These are phyloP conservation scores for Ceriops zippeliana DNA, from an alignment of 345 rosid genomes.

Conservation along the genomic window DNA sequence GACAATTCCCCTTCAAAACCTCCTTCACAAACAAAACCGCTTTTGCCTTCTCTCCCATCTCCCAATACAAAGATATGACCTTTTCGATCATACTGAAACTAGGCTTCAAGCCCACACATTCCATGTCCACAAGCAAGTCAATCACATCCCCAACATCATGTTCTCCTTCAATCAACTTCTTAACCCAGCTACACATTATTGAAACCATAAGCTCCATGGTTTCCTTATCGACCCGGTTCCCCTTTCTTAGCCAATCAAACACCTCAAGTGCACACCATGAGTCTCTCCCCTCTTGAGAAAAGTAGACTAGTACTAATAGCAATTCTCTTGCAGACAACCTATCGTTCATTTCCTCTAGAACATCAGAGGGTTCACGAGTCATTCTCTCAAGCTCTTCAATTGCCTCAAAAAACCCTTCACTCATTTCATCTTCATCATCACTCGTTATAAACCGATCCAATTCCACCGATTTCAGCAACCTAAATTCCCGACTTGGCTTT, in stretches of 20 bases:
- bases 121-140: constrained; percentile 82
- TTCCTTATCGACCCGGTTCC: constrained; percentile 74
- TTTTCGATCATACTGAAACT: constrained; percentile 92
- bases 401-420: constrained; percentile 84
- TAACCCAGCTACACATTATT: constrained; percentile 82
- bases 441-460: constrained; percentile 61
- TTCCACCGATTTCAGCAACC: constrained; percentile 53
- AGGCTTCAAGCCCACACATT: constrained; percentile 80
- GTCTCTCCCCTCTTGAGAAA: constrained; percentile 92
- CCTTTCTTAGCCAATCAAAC: constrained; percentile 86
- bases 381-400: constrained; percentile 85
- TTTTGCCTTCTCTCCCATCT: constrained; percentile 54
- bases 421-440: constrained; percentile 64
- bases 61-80: constrained; percentile 87
- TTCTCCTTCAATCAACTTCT: constrained; percentile 65
- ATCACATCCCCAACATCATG: constrained; percentile 60
- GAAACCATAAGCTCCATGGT: constrained; percentile 95
- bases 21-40: constrained; percentile 70
- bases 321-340: constrained; percentile 67
- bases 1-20: constrained; percentile 52
- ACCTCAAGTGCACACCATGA: constrained; percentile 97
- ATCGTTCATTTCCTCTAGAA: constrained; percentile 87
- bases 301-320: constrained; percentile 80
- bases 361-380: constrained; percentile 83
- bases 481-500: constrained; percentile 31